phyloP scores from a whole-genome alignment of 2,329 filamentous ascomycete genomes.

The Lizonia empirigonia region DNA sequence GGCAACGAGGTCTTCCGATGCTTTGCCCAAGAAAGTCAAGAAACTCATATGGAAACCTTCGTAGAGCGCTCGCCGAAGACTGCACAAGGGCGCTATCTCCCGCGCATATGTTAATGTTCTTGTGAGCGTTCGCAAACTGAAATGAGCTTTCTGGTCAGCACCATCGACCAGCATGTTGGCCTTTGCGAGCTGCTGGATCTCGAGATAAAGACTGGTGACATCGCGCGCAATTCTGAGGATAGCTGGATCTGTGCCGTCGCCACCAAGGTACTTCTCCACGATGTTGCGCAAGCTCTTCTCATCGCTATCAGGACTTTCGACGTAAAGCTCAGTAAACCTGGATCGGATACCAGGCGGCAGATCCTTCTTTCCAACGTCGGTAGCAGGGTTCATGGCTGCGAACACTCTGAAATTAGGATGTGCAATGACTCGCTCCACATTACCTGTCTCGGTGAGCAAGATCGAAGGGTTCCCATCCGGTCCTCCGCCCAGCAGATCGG shows the following conservation, averaged over 20 bases:
- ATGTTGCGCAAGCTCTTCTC: constrained; percentile 85
- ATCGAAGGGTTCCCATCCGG: constrained; percentile 77
- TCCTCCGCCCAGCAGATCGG: constrained; percentile 80
- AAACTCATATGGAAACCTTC: constrained; percentile 99
- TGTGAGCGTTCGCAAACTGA: constrained; percentile 92
- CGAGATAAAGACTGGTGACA: constrained; percentile 84
- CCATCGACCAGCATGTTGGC: constrained; percentile 90
- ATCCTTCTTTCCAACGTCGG: constrained; percentile 95
- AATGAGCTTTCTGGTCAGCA: constrained; percentile 93
- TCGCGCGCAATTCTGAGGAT: constrained; percentile 73
- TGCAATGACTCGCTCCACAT: constrained; percentile 85
- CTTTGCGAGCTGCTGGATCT: constrained; percentile 80
- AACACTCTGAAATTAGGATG: constrained; percentile 96
- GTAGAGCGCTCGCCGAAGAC: constrained; percentile 81
- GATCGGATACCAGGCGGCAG: constrained; percentile 86
- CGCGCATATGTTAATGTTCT: constrained; percentile 86
- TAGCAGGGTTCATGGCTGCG: constrained; percentile 98
- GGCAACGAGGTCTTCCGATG: constrained; percentile 78
- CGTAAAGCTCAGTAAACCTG: constrained; percentile 94
- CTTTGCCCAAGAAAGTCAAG: constrained; percentile 80
- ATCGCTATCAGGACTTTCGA: constrained; percentile 86
- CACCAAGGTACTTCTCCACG: constrained; percentile 84
- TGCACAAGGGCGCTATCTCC: constrained; percentile 82
- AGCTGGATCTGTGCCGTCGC: constrained; percentile 69
- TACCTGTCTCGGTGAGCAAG: constrained; percentile 88